Evolutionary conservation across 305 asterid genomes (phyloP), one percentile per base, ranked within the genome.

Genomic region (Petunia hybrid): DNA sequence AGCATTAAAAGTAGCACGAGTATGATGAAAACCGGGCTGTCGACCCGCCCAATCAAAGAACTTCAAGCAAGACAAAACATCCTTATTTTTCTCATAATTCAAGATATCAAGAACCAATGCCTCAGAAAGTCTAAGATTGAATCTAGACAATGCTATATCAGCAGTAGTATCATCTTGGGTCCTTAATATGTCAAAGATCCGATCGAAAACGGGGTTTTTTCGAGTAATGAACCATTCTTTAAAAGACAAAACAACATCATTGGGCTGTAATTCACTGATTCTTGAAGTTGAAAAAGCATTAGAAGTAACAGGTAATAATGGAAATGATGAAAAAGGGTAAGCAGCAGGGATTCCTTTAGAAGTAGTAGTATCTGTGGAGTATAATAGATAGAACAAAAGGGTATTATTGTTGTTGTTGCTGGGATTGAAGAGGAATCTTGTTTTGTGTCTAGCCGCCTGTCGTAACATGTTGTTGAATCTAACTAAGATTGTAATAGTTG

Each of bases 31-130:
- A 41, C 97, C 91, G 0, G 63, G 87, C 78, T 90, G 97, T 8
- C 92, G 85, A 3, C 97, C 98, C 36, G 91, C 94, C 99, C 99
- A 95, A 84, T 92, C 99, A 84, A 94, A 94, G 89, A 95, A 93
- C 75, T 89, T 94, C 83, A 95, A 83, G 84, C 97, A 92, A 22
- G 94, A 85, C 43, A 92, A 90, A 8, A 89, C 89, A 66, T 92
- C 94, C 6, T 83, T 85, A 36, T 78, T 55, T 8, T 81, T 87
- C 81, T 86, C 89, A 46, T 93, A 88, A 16, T 67, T 84, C 83
- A 95, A 78, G 2, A 94, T 88, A 7, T 91, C 91, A 9, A 94
- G 89, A 74, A 95, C 88, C 36, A 92, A 64, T 2, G 80, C 3
- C 62, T 94, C 94, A 31, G 91, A 56, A 4, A 93, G 87, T 12